Evolutionary conservation across 306 rosid species (phyloP), one percentile per base, ranked within the genome.

Genomic region (Echinosophora koreensis): DNA sequence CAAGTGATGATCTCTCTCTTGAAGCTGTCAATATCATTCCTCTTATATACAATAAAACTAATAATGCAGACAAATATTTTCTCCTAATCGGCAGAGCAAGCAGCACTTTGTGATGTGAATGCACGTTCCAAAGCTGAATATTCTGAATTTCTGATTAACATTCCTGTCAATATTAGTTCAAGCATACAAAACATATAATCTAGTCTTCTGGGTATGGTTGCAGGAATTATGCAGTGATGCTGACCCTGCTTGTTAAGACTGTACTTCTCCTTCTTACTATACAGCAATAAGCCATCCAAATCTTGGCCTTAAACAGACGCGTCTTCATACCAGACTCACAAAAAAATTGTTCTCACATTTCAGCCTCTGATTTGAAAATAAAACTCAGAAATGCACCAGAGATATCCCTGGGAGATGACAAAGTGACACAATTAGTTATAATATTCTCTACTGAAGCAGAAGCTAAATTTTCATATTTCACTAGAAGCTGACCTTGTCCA

Each of bases 301-400:
- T 7, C 61, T 44, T 44, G 17, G 11, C 18, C 57, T 13, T 42
- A 30, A 6, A 39, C 11, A 50, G 32, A 55, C 56, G 5, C 17
- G 73, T 62, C 10, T 56, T 47, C 28, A 51, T 50, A 3, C 5
- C 41, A 71, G 76, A 63, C 16, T 38, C 22, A 22, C 67, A 37
- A 10, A 30, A 55, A 41, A 3, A 9, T 28, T 63, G 22, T 1
- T 22, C 64, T 87, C 75, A 87, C 81, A 77, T 79, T 85, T 81
- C 89, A 39, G 80, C 87, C 78, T 77, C 87, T 0, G 85, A 64
- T 63, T 81, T 81, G 62, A 86, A 86, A 59, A 88, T 47, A 75
- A 88, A 91, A 79, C 88, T 90, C 0, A 92, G 94, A 88, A 84
- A 88, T 54, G 66, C 37, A 28, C 82, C 67, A 28, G 93, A 78